Base-by-base conservation (phyloP, 139 green algal species). In the Trebouxia sp. region DNA sequence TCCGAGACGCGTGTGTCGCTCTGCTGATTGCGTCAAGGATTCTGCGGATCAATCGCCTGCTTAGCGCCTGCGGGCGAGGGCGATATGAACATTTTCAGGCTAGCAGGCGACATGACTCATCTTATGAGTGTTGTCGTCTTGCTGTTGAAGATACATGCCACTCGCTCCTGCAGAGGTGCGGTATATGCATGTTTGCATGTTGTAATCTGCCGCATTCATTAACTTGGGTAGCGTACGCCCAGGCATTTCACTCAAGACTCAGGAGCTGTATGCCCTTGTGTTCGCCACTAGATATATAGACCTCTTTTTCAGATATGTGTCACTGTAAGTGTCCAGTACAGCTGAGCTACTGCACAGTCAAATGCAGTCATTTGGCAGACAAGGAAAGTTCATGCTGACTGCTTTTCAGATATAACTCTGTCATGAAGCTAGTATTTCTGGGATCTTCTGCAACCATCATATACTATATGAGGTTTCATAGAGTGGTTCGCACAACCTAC, bases 401-500 rank as follows among this genome's bases (percentile, higher is more conserved):
- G 17, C 51, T 35, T 22, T 74, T n/a, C 88, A 97, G 93, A 55
- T 99, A 99, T 89, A 99, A 99, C 89, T 95, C 95, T 6, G 65
- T 96, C 32, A 99, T 99, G 96, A 99, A 99, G 85, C 28, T 99
- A 1, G 91, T 99, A 1, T 99, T 98, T 84, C 81, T 99, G 26
- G 82, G 20, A 5, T 91, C 90, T 4, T 92, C 94, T 1, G 90
- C 90, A 47, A 85, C 87, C 28, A 98, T 99, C 45, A 78, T 99
- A 4, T 98, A 96, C 78, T 95, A 93, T 82, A 99, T 99, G 92
- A 88, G 92, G 1, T 92, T 87, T 62, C 90, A 99, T 84, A 93
- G 87, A 74, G 90, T 96, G 9, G 92, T 99, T 37, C 89, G 87
- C 66, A 86, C 93, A 41, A 99, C 95, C 1, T 99, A 99, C 75